Conservation (phyloP, 2,329 filamentous ascomycete genomes). For the Scorias spongiosa region DNA sequence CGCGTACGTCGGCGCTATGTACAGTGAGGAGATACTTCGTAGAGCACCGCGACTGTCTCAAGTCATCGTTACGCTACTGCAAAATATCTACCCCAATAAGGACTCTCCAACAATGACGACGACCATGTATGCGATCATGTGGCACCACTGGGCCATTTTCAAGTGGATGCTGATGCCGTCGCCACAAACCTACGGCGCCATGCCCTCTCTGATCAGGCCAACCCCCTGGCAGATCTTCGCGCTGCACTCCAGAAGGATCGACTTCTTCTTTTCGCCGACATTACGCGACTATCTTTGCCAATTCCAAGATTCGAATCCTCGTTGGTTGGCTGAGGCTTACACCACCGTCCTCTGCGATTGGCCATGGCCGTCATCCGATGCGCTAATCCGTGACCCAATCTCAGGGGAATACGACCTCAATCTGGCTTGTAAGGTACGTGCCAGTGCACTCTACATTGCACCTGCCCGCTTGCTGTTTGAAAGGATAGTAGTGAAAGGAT, state of each 20-base stretch:
- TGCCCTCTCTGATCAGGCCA: slow-evolving; percentile 1
- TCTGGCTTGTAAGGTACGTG: slow-evolving; percentile 1
- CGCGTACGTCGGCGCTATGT: slow-evolving; percentile 1
- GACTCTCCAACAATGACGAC: background rate
- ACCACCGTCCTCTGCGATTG: slow-evolving; percentile 1
- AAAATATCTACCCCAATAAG: background rate
- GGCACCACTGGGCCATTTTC: slow-evolving; percentile 1
- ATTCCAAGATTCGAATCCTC: background rate
- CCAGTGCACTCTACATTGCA: background rate
- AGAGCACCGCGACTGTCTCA: slow-evolving; percentile 1
- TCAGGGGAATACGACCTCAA: slow-evolving; percentile 2
- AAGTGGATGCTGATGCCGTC: slow-evolving; percentile 1
- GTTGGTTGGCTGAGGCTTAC: slow-evolving; percentile 2
- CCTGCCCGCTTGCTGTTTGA: background rate
- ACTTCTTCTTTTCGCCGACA: slow-evolving; percentile 1
- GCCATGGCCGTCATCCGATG: background rate
- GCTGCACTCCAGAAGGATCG: slow-evolving; percentile 1
- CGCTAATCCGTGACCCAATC: background rate
- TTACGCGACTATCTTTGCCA: slow-evolving; percentile 1
- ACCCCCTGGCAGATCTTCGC: slow-evolving; percentile 1
- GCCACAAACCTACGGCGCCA: slow-evolving; percentile 1
- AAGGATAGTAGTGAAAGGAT: too few relatives aligned
- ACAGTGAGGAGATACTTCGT: background rate
- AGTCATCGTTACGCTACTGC: background rate
- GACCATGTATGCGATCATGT: slow-evolving; percentile 2